phyloP scores from a whole-genome alignment of 2,329 filamentous ascomycete genomes.

The Curvularia sp. region DNA sequence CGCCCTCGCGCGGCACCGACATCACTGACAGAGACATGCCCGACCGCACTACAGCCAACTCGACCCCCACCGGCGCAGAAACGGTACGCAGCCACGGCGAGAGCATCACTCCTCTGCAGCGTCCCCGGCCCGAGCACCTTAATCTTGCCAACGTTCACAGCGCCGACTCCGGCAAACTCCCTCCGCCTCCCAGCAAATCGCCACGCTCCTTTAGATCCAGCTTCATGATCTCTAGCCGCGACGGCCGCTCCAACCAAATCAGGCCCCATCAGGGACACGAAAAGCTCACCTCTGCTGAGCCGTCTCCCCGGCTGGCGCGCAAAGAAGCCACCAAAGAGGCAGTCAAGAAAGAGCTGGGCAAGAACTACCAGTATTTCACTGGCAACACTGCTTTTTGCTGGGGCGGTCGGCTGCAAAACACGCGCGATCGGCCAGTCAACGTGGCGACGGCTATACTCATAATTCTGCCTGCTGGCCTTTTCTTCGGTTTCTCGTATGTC shows the following conservation, averaged over 20 bases:
- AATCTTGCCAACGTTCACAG: conserved; percentile 69
- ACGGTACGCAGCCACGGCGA: conserved; percentile 73
- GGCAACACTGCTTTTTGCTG: conserved; percentile 92
- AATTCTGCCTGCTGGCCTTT: conserved; percentile 79
- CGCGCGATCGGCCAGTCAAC: conserved; percentile 86
- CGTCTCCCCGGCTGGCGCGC: conserved; percentile 70
- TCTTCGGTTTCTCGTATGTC: conserved; percentile 79
- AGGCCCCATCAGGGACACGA: conserved; percentile 69
- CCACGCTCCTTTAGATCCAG: conserved; percentile 78
- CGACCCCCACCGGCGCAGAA: conserved; percentile 70
- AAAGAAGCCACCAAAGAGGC: conserved; percentile 53
- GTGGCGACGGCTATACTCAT: conserved; percentile 82
- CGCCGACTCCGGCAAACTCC: conserved; percentile 60
- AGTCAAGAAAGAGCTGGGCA: conserved; percentile 61
- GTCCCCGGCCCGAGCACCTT: conserved; percentile 62
- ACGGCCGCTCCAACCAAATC: conserved; percentile 58
- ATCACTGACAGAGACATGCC: conserved; percentile 76
- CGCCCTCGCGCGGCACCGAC: conserved; percentile 80
- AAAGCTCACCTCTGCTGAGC: conserved; percentile 81
- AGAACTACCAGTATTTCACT: conserved; percentile 90
- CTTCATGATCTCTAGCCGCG: conserved; percentile 70
- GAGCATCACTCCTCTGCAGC: conserved; percentile 78
- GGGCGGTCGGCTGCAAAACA: conserved; percentile 86
- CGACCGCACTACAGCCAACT: conserved; percentile 75
- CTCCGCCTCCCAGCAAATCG: conserved; percentile 70